Conservation (phyloP, 2,329 filamentous ascomycete genomes). For the Mollisiaceae sp. region DNA sequence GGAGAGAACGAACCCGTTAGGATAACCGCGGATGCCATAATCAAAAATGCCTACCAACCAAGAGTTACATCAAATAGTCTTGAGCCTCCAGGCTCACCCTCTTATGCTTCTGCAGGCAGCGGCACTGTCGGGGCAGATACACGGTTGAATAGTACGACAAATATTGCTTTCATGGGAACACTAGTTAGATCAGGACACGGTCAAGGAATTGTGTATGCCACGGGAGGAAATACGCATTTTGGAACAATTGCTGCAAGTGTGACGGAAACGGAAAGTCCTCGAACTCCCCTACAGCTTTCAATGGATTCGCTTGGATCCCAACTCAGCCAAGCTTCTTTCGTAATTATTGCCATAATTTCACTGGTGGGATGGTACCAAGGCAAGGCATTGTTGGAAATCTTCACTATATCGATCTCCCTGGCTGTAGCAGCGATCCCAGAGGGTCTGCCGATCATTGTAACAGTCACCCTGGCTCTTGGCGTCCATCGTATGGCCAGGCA, state of each 20-base stretch:
- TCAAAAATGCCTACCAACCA: conserved; percentile 39
- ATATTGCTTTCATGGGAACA: conserved; percentile 98
- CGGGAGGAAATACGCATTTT: conserved; percentile 91
- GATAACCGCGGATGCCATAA: conserved; percentile 71
- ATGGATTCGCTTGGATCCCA: conserved; percentile 99
- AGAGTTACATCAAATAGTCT: conserved; percentile 39
- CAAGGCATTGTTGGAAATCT: conserved; percentile 89
- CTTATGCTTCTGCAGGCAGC: conserved; percentile 62
- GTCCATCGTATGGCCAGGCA: conserved; percentile 96
- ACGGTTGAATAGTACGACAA: conserved; percentile 75
- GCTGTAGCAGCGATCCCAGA: conserved; percentile 96
- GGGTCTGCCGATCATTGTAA: conserved; percentile 96
- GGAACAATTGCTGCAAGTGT: conserved; percentile 94
- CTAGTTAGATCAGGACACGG: conserved; percentile 93
- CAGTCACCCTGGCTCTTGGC: conserved; percentile 91
- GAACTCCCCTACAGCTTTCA: conserved; percentile 90
- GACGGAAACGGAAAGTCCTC: conserved; percentile 91
- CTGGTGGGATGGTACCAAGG: conserved; percentile 89
- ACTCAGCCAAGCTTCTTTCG: conserved; percentile 95
- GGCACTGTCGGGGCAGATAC: conserved; percentile 68
- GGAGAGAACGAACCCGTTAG: conserved; percentile 94
- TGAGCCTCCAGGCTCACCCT: conserved; percentile 56
- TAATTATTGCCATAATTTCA: conserved; percentile 91
- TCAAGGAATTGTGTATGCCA: conserved; percentile 96
- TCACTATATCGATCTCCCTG: conserved; percentile 95